A percentile compares a stretch with the other conserved stretches of the same genome.
Conservation (phyloP, 345 rosid genomes). For the Aquilaria yunnanensis region DNA sequence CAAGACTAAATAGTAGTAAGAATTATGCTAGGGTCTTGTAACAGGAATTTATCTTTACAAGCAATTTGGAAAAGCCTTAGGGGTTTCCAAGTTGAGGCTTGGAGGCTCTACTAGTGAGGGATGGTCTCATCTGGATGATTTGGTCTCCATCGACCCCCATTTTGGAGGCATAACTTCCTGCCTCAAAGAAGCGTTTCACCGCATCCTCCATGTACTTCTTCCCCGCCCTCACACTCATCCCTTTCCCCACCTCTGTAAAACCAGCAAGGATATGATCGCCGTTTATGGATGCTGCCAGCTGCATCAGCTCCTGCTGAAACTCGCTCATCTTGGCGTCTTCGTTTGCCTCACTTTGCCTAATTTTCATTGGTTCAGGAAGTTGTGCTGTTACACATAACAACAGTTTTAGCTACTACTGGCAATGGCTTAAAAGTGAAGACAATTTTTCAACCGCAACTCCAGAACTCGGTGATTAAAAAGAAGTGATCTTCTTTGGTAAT, state of each 20-base stretch:
- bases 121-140: slow-evolving; percentile 75
- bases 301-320: slow-evolving; percentile 78
- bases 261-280: slow-evolving; percentile 57
- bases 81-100: slow-evolving; percentile 21
- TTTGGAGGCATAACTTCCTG: slow-evolving; percentile 48
- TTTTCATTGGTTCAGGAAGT: slow-evolving; percentile 52
- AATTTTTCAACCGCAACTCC: too few species aligned
- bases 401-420: too few species aligned
- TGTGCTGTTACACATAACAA: slow-evolving; percentile 19
- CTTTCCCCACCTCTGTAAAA: slow-evolving; percentile 42
- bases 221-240: slow-evolving; percentile 75
- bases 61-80: background rate
- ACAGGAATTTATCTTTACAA: too few species aligned
- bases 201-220: slow-evolving; percentile 83
- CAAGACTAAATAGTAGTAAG: too few species aligned
- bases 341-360: slow-evolving; percentile 53
- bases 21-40: too few species aligned
- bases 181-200: slow-evolving; percentile 60
- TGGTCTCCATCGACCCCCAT: slow-evolving; percentile 81
- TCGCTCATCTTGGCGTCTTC: slow-evolving; percentile 64
- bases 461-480: too few species aligned
- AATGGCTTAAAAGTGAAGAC: too few species aligned
- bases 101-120: slow-evolving; percentile 62
- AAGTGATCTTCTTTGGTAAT: too few species aligned
- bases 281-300: slow-evolving; percentile 72